These are phyloP conservation scores for Penicillium turbatum DNA, from an alignment of 495 filamentous ascomycete species.

Conservation along the genomic window DNA sequence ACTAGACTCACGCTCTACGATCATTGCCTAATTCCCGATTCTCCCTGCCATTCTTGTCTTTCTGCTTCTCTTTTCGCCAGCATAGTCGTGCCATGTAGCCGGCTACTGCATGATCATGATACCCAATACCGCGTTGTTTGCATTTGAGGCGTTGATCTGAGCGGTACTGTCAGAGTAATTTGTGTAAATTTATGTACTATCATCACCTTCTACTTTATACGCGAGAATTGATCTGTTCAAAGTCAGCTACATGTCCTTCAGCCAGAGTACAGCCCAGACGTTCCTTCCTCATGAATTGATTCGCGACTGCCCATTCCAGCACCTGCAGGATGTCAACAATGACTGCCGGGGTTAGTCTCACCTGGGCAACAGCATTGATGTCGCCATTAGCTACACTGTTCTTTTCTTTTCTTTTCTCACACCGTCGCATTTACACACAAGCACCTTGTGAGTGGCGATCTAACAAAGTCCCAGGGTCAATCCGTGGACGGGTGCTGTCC, in stretches of 20 bases:
- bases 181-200: conserved; percentile 10
- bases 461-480: neutral
- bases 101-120: conserved; percentile 21
- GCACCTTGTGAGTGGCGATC: conserved; percentile 2
- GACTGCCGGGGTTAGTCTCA: too few species aligned
- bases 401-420: too few species aligned
- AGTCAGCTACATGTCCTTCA: too few species aligned
- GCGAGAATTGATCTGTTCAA: neutral
- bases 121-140: conserved; percentile 19
- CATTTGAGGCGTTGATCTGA: conserved; percentile 15
- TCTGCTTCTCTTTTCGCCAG: neutral
- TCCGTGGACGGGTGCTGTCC: neutral
- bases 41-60: conserved; percentile 2
- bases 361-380: too few species aligned
- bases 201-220: neutral
- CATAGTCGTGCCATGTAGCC: conserved; percentile 2
- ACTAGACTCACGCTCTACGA: conserved; percentile 2
- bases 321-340: too few species aligned
- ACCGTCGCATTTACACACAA: neutral
- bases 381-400: too few species aligned
- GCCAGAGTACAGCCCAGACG: too few species aligned
- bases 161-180: neutral
- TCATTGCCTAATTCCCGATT: conserved; percentile 8
- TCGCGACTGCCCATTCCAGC: too few species aligned
- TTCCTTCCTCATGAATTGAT: too few species aligned